Evolutionary conservation across 169 alveolate genomes (phyloP).

Genomic region (Cryptosporidium parvum): DNA sequence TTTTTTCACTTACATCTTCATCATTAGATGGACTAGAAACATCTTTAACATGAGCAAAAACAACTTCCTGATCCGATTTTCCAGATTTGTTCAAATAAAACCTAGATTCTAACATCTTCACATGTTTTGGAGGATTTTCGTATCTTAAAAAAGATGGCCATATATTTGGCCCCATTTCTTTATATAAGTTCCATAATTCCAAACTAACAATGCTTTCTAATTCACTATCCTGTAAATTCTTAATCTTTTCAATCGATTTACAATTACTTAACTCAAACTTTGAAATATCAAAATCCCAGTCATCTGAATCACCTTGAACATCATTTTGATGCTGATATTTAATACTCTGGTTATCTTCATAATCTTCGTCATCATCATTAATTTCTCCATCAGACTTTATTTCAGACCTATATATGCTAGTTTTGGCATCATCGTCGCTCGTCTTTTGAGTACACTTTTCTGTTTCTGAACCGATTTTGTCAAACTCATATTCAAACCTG

Average conservation of each 20-base stretch:
- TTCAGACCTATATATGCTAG: not conserved
- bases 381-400: not conserved
- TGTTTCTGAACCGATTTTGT: not conserved
- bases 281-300: not conserved
- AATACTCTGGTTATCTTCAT: not conserved
- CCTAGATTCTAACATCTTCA: slow-evolving; percentile 52
- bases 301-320: not conserved
- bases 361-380: not conserved
- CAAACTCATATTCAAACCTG: not conserved
- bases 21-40: not conserved
- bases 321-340: not conserved
- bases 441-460: not conserved
- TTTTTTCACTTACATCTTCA: not conserved
- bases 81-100: slow-evolving; percentile 7
- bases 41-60: slow-evolving; percentile 15
- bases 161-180: slow-evolving; percentile 59
- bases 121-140: slow-evolving; percentile 68
- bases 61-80: not conserved
- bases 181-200: slow-evolving; percentile 43
- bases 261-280: not conserved
- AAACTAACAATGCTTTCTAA: slow-evolving; percentile 14
- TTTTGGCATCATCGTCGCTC: not conserved
- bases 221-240: slow-evolving; percentile 28
- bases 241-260: not conserved
- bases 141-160: slow-evolving; percentile 74